A percentile compares a stretch with the other conserved stretches of the same genome.
Evolutionary conservation across 148 eudicot species (phyloP).

Genomic region (Arbutus unedo): DNA sequence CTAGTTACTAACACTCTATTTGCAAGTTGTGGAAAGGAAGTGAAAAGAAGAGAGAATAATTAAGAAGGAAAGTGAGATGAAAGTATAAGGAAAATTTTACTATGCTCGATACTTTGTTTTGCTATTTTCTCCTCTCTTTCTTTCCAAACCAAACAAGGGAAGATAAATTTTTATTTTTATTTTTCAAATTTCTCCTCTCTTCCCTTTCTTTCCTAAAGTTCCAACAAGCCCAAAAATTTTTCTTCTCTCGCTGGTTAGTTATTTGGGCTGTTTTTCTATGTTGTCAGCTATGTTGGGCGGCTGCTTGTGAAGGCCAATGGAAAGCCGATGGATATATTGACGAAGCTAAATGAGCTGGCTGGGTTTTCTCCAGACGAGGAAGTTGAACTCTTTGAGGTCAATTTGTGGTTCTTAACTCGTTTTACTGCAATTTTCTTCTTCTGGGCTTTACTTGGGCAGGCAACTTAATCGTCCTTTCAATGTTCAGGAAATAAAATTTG

Average conservation of each 20-base stretch:
- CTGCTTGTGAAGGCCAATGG: constrained; percentile 62
- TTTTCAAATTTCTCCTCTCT: not conserved
- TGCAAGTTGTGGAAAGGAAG: too few species aligned
- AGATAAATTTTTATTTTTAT: too few species aligned
- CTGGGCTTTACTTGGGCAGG: not conserved
- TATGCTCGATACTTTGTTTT: too few species aligned
- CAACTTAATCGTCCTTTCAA: not conserved
- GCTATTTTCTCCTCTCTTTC: too few species aligned
- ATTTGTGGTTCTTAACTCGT: constrained; percentile 7
- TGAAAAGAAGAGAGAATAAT: too few species aligned
- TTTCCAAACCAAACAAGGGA: too few species aligned
- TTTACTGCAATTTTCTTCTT: not conserved
- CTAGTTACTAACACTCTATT: not conserved
- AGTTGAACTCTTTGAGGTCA: constrained; percentile 85
- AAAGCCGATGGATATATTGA: constrained; percentile 68
- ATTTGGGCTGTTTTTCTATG: constrained; percentile 8
- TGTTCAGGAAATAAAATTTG: constrained; percentile 88
- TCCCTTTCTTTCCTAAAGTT: not conserved
- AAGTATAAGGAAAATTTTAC: too few species aligned
- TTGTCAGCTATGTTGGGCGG: constrained; percentile 75
- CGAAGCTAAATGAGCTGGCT: constrained; percentile 77
- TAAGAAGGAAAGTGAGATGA: too few species aligned
- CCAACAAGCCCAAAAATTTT: not conserved
- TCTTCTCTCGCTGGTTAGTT: not conserved
- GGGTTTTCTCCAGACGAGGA: constrained; percentile 83